phyloP scores from a whole-genome alignment of 2,329 filamentous ascomycete species.

The Rhexocercosporidium sp. region DNA sequence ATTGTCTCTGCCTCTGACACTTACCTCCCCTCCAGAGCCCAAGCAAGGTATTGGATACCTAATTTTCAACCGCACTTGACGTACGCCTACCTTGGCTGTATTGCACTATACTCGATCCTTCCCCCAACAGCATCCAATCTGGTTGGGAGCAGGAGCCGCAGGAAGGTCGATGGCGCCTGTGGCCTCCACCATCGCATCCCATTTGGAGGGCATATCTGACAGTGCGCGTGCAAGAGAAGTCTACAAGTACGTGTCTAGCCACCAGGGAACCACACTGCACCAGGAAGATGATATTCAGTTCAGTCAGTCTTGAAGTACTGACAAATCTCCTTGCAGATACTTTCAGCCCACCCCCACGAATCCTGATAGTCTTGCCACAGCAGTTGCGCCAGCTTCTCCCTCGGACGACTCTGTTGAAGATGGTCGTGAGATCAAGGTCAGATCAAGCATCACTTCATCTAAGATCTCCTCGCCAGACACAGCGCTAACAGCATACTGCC shows the following conservation, averaged over 20 bases:
- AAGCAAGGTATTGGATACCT: neutral
- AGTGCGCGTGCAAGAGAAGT: conserved; percentile 41
- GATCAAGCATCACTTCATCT: conserved; percentile 36
- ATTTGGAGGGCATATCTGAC: conserved; percentile 40
- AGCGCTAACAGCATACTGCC: conserved; percentile 52
- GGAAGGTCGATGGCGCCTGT: conserved; percentile 36
- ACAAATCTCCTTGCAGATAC: conserved; percentile 33
- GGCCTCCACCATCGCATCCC: conserved; percentile 34
- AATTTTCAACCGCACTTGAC: neutral
- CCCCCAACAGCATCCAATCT: neutral
- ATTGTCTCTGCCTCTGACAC: neutral
- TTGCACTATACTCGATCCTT: neutral
- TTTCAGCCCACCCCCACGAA: conserved; percentile 35
- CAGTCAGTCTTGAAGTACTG: neutral
- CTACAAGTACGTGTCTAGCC: conserved; percentile 39
- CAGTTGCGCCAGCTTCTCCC: neutral
- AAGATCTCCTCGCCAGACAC: conserved; percentile 48
- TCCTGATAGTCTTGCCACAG: conserved; percentile 15
- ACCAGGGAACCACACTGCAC: neutral
- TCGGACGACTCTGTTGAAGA: conserved; percentile 13
- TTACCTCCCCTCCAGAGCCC: neutral
- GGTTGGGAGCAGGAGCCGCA: neutral
- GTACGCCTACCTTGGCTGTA: neutral
- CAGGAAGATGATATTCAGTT: neutral
- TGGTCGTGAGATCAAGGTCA: conserved; percentile 27